Conservation (phyloP, 805 yeast species). For the Ogataea populi-albae region DNA sequence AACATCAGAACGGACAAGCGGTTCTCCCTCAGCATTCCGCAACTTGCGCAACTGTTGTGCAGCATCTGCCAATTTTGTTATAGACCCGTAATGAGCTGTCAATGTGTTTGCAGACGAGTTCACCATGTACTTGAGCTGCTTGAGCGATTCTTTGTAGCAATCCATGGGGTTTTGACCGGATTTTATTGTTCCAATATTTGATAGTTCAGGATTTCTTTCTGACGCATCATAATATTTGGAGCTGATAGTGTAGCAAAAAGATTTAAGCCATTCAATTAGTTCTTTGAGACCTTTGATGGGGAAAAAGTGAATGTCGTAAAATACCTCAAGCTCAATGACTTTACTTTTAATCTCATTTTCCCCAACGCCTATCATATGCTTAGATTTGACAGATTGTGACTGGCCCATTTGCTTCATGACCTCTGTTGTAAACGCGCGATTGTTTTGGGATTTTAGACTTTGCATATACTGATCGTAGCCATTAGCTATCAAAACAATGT, state of each 20-base stretch:
- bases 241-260: constrained; percentile 56
- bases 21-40: constrained; percentile 8
- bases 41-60: constrained; percentile 2
- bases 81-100: constrained; percentile 37
- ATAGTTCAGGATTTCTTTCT: constrained; percentile 51
- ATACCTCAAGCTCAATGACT: constrained; percentile 45
- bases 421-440: constrained; percentile 41
- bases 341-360: constrained; percentile 21
- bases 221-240: constrained; percentile 51
- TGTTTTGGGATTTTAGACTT: constrained; percentile 43
- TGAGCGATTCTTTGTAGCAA: constrained; percentile 47
- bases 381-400: constrained; percentile 6
- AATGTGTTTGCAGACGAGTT: constrained; percentile 47
- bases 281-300: constrained; percentile 47
- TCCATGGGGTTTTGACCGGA: constrained; percentile 51
- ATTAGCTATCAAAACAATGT: constrained; percentile 44
- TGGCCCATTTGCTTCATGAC: constrained; percentile 18
- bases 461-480: constrained; percentile 47
- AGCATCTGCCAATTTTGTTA: constrained; percentile 25
- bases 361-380: constrained; percentile 9
- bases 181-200: constrained; percentile 52
- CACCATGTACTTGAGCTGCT: constrained; percentile 59
- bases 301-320: constrained; percentile 47
- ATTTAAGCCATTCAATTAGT: constrained; percentile 49
- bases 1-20: constrained; percentile 41